A percentile compares a stretch with the other conserved stretches of the same genome.
These are phyloP conservation scores for Calcarisporium arbuscula DNA, from an alignment of 2,329 filamentous ascomycete species.

Conservation along the genomic window DNA sequence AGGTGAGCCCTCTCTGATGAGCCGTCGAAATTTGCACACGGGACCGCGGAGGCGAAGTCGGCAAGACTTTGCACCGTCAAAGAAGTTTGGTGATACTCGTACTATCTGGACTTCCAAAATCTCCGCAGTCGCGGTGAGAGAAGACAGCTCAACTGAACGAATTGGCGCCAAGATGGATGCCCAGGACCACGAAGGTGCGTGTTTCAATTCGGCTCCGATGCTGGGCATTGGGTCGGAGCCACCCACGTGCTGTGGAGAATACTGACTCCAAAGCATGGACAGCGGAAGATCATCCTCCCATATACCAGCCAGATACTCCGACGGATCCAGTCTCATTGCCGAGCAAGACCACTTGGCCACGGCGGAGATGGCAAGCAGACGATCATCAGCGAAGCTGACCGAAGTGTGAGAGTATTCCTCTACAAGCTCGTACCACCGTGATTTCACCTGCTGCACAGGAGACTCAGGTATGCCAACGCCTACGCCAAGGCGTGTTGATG, in stretches of 20 bases:
- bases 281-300: constrained; percentile 1
- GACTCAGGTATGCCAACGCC: background rate
- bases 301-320: constrained; percentile 1
- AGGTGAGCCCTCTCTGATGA: too few species aligned
- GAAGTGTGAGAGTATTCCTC: constrained; percentile 1
- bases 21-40: too few species aligned
- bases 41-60: too few species aligned
- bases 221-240: background rate
- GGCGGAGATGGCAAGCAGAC: constrained; percentile 1
- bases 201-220: background rate
- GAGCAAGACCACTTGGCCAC: background rate
- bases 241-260: background rate
- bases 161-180: too few species aligned
- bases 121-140: too few species aligned
- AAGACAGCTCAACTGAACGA: too few species aligned
- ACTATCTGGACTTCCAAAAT: too few species aligned
- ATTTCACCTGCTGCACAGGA: background rate
- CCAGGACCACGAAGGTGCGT: constrained; percentile 1
- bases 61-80: too few species aligned
- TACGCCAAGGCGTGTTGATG: background rate
- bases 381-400: background rate
- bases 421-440: constrained; percentile 1
- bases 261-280: background rate
- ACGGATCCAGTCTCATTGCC: background rate
- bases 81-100: too few species aligned